phyloP scores from a whole-genome alignment of 2,329 filamentous ascomycete genomes.

The Calonectria crousiana region DNA sequence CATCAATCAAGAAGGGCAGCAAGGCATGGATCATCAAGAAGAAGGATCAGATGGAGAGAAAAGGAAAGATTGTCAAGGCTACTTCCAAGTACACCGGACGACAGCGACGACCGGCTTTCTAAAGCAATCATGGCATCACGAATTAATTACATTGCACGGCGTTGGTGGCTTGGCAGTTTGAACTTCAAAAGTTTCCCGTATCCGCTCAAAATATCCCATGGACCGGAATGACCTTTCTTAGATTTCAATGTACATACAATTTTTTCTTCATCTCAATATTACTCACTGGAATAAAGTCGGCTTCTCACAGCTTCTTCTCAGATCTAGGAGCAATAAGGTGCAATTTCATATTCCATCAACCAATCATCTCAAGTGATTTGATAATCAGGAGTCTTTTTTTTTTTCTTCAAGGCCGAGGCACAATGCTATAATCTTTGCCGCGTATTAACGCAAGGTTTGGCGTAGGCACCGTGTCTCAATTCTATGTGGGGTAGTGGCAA shows the following conservation, averaged over 20 bases:
- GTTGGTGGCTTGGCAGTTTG: constrained; percentile 39
- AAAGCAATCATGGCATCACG: constrained; percentile 30
- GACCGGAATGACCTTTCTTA: not conserved
- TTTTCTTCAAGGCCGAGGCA: not conserved
- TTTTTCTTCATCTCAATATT: not conserved
- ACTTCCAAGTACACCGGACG: constrained; percentile 94
- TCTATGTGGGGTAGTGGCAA: no score
- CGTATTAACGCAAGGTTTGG: not conserved
- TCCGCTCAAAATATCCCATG: not conserved
- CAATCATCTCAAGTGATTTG: not conserved
- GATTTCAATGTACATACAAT: constrained; percentile 32
- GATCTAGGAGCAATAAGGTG: not conserved
- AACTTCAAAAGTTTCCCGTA: constrained; percentile 2
- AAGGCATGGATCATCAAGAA: constrained; percentile 88
- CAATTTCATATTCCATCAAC: not conserved
- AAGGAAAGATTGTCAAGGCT: constrained; percentile 93
- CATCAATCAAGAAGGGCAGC: constrained; percentile 80
- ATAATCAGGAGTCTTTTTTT: not conserved
- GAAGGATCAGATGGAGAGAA: constrained; percentile 93
- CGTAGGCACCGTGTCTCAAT: no score
- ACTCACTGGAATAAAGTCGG: not conserved
- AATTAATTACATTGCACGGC: constrained; percentile 46
- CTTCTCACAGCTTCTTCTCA: not conserved
- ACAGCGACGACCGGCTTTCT: constrained; percentile 86
- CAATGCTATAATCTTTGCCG: not conserved